phyloP scores from a whole-genome alignment of 495 filamentous ascomycete species.

The Friedmanniomyces endolithicus region DNA sequence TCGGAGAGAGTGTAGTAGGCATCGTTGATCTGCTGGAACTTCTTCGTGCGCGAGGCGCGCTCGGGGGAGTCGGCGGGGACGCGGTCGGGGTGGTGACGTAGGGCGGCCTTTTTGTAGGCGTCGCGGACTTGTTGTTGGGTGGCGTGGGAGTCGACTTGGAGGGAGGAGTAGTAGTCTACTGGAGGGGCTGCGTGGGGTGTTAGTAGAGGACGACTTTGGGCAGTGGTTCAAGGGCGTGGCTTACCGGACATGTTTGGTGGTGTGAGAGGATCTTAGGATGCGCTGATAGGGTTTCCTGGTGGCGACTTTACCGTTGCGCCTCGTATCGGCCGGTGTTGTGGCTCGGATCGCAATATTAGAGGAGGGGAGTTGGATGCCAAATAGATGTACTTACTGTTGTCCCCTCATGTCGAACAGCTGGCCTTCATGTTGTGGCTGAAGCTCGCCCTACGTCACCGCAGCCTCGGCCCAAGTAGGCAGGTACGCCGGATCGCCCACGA shows the following conservation, averaged over 20 bases:
- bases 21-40: constrained; percentile 94
- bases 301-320: too few species aligned
- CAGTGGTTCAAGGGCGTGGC: neutral
- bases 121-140: constrained; percentile 75
- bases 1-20: constrained; percentile 95
- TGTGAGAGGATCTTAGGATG: too few species aligned
- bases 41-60: constrained; percentile 64
- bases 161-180: constrained; percentile 39
- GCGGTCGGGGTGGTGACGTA: constrained; percentile 90
- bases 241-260: neutral
- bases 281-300: too few species aligned
- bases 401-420: too few species aligned
- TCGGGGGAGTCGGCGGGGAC: constrained; percentile 77
- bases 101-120: constrained; percentile 91
- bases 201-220: neutral
- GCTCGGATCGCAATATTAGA: too few species aligned
- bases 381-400: too few species aligned
- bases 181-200: constrained; percentile 8
- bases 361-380: too few species aligned
- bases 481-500: too few species aligned
- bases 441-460: too few species aligned
- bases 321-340: too few species aligned
- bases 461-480: too few species aligned
- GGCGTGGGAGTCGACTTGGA: constrained; percentile 63
- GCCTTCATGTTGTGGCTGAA: too few species aligned